Base-by-base conservation (phyloP, 352 stramenopile genomes). In the Pythium rhizo-oryzae region DNA sequence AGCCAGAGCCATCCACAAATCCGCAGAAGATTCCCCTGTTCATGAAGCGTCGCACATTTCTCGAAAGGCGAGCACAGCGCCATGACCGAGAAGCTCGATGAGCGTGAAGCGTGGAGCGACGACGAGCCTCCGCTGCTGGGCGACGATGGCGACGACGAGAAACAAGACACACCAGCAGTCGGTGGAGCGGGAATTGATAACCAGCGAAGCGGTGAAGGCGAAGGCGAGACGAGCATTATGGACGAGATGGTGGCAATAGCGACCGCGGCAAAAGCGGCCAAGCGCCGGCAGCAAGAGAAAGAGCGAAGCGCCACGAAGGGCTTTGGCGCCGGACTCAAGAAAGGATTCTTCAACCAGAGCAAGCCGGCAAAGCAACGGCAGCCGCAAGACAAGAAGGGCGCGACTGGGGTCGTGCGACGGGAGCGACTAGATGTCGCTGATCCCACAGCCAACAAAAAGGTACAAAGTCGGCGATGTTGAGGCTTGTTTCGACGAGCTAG, bases 321-420 rank as follows among this genome's bases (percentile, higher is more conserved):
- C 44, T 93, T 94, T 59, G 86, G 84, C 3, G 59, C 77, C 24
- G 86, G 86, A 16, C 71, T 94, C 19, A 90, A 86, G 68, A 91
- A 87, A 37, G 86, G 86, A 0, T 94, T 94, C 67, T 91, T 94
- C 56, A 43, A 19, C 30, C 15, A 59, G 15, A 46, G 19, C 46
- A 69, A 52, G 56, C 15, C 59, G 23, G 56, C 61, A 50, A 35
- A 41, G 46, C 25, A n/a, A 6, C 43, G 24, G 19, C 41, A 51
- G 52, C 25, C 50, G 25, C 19, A 47, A 23, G 23, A 47, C 4
- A 53, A 67, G 16, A 52, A 25, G 15, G 21, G 19, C n/a, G 30
- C 44, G 44, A 5, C 44, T 15, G 21, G 44, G 47, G 23, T 24
- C 41, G 24, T 2, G 19, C 21, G 16, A 28, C 28, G 24, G 13